phyloP scores from a whole-genome alignment of 495 filamentous ascomycete genomes.

The Pseudomonodictys pantanalensis region DNA sequence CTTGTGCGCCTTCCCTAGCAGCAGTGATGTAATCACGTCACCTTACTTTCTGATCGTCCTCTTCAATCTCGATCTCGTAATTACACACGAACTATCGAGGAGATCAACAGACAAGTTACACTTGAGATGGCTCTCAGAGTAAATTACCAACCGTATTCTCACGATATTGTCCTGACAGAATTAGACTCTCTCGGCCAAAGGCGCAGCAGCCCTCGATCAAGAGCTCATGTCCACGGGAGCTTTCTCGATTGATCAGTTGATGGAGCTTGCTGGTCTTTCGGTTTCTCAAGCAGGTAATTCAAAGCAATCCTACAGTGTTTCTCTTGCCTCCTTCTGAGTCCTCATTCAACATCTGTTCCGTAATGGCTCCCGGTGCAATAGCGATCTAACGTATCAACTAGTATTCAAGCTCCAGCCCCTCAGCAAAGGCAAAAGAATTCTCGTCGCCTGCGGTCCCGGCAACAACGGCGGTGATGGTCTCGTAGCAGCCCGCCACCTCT shows the following conservation, averaged over 20 bases:
- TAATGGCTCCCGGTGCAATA: neutral
- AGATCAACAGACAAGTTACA: neutral
- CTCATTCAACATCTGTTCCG: neutral
- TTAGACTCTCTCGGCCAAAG: conserved; percentile 81
- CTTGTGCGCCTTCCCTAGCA: neutral
- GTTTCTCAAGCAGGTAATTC: conserved; percentile 81
- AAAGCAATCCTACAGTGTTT: neutral
- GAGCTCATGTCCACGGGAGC: conserved; percentile 92
- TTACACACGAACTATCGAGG: neutral
- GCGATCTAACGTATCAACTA: conserved; percentile 34
- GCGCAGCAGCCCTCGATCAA: conserved; percentile 81
- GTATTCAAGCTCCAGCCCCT: conserved; percentile 83
- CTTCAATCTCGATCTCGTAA: neutral
- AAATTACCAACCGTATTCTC: conserved; percentile 9
- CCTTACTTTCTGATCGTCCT: neutral
- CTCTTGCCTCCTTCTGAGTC: neutral
- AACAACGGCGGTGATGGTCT: conserved; percentile 97
- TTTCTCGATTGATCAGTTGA: conserved; percentile 93
- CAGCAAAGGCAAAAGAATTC: conserved; percentile 65
- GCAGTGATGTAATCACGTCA: conserved; percentile 17
- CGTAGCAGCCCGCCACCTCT: conserved; percentile 91
- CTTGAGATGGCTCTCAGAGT: conserved; percentile 50
- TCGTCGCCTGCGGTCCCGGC: conserved; percentile 89
- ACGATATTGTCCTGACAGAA: neutral
- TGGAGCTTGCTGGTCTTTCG: conserved; percentile 92